phyloP scores from a whole-genome alignment of 495 filamentous ascomycete genomes.

The Neurospora sp. region DNA sequence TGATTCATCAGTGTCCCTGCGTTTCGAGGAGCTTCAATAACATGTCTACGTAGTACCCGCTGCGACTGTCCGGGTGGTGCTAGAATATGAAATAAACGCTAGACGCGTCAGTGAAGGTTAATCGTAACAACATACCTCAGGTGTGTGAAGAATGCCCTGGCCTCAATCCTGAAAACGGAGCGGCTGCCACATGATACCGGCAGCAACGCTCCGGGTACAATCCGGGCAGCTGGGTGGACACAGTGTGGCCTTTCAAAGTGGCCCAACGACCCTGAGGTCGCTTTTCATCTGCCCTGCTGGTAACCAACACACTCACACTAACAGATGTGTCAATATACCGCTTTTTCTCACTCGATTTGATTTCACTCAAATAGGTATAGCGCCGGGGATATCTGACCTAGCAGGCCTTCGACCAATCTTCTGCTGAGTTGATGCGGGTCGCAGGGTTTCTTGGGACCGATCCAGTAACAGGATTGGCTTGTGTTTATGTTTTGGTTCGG shows the following conservation, averaged over 20 bases:
- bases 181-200: not conserved
- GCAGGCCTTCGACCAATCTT: no score
- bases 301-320: not conserved
- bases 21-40: not conserved
- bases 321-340: constrained; percentile 3
- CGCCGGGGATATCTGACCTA: no score
- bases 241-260: not conserved
- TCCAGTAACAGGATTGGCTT: no score
- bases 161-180: not conserved
- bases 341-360: no score
- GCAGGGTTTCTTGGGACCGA: no score
- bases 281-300: not conserved
- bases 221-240: not conserved
- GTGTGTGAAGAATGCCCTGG: not conserved
- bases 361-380: no score
- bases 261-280: not conserved
- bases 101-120: not conserved
- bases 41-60: not conserved
- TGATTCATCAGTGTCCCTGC: not conserved
- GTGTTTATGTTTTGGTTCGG: constrained; percentile 1
- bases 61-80: not conserved
- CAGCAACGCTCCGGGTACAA: not conserved
- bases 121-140: not conserved
- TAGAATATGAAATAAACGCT: not conserved
- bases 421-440: no score